phyloP scores from a whole-genome alignment of 768 basidiomycete genomes.

The Dacryopinax spathularia region DNA sequence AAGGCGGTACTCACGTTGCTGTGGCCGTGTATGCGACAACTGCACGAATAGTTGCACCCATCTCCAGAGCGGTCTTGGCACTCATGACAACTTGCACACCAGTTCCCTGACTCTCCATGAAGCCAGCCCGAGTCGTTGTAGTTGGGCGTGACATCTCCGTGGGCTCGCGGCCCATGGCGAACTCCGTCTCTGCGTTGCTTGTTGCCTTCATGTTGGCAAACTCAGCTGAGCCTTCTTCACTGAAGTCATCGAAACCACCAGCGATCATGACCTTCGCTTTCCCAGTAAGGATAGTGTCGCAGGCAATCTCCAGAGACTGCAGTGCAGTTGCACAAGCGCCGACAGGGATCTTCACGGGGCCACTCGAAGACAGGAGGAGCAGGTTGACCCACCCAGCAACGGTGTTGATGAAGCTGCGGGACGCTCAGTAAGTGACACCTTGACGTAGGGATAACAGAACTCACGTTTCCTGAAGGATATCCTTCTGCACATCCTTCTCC shows the following conservation, averaged over 20 bases:
- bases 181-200: slow-evolving; percentile 89
- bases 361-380: slow-evolving; percentile 84
- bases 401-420: slow-evolving; percentile 86
- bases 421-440: slow-evolving; percentile 8
- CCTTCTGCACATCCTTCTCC: slow-evolving; percentile 96
- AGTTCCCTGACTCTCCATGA: slow-evolving; percentile 94
- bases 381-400: slow-evolving; percentile 97
- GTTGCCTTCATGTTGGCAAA: slow-evolving; percentile 99
- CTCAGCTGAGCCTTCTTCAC: slow-evolving; percentile 96
- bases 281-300: slow-evolving; percentile 81
- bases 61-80: slow-evolving; percentile 86
- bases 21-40: slow-evolving; percentile 93
- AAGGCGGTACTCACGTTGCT: slow-evolving; percentile 51
- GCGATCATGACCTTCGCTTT: slow-evolving; percentile 99
- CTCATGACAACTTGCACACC: slow-evolving; percentile 97
- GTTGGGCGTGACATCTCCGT: slow-evolving; percentile 98
- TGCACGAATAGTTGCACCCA: slow-evolving; percentile 86
- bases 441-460: slow-evolving; percentile 21
- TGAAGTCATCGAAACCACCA: slow-evolving; percentile 95
- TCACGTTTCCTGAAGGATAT: slow-evolving; percentile 94
- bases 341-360: slow-evolving; percentile 97
- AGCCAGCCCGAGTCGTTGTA: slow-evolving; percentile 91
- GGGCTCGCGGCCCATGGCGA: slow-evolving; percentile 97
- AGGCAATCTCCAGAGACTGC: slow-evolving; percentile 96
- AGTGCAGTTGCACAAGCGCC: slow-evolving; percentile 97